These are phyloP conservation scores for Thinopyrum obtusiflorum DNA, from an alignment of 202 grass and related monocot genomes.

Conservation along the genomic window DNA sequence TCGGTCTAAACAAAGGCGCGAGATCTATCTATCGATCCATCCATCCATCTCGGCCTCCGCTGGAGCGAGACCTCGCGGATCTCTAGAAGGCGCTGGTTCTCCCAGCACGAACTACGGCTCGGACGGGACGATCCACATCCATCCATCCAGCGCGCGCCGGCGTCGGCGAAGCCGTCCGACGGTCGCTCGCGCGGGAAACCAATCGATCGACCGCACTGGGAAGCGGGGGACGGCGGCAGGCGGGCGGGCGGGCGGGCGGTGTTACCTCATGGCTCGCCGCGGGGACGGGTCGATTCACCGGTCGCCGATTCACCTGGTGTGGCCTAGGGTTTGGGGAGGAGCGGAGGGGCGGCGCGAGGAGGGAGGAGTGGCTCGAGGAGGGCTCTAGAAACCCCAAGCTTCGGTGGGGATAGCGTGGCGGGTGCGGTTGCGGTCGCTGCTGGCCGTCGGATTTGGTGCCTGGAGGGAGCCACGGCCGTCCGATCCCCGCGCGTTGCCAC, in stretches of 20 bases:
- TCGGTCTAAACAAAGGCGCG: too few species aligned
- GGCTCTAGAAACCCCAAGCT: background rate
- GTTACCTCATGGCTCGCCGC: conserved; percentile 36
- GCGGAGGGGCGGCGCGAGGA: background rate
- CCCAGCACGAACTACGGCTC: too few species aligned
- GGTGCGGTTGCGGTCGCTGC: too few species aligned
- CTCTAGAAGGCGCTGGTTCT: background rate
- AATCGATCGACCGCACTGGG: background rate
- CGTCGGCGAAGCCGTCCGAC: too few species aligned
- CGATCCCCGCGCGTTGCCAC: background rate
- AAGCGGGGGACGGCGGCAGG: background rate
- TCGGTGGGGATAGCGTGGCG: too few species aligned
- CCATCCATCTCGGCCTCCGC: too few species aligned
- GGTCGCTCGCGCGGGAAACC: too few species aligned
- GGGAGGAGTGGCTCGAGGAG: too few species aligned
- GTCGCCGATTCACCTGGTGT: background rate
- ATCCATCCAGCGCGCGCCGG: too few species aligned
- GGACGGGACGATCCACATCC: too few species aligned
- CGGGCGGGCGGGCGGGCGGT: background rate
- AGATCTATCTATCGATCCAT: background rate
- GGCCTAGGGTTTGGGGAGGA: background rate
- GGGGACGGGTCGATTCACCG: background rate
- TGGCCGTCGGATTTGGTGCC: background rate
- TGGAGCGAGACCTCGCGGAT: too few species aligned
- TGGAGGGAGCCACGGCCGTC: background rate